Conservation (phyloP, 2,329 filamentous ascomycete species). For the Fragosphaeria purpurea region DNA sequence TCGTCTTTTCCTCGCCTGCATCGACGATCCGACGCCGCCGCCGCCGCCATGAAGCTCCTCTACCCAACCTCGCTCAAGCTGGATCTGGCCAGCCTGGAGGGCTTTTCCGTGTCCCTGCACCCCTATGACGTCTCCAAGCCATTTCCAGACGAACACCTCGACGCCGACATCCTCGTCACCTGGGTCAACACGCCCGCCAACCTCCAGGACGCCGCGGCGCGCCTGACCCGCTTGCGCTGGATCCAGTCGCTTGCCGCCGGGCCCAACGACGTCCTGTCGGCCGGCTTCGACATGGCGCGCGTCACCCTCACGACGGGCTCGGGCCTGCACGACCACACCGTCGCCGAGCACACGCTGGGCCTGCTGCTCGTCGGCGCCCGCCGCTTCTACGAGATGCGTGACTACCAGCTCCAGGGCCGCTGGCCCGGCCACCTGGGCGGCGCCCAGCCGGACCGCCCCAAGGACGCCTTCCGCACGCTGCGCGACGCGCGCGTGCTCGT, state of each 20-base stretch:
- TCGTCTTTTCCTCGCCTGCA: neutral
- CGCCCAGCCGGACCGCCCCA: conserved; percentile 23
- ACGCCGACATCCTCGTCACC: conserved; percentile 36
- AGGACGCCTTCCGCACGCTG: conserved; percentile 33
- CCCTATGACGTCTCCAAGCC: conserved; percentile 27
- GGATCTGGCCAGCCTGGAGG: conserved; percentile 13
- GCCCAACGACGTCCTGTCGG: conserved; percentile 38
- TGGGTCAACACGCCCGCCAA: conserved; percentile 34
- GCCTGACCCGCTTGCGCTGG: conserved; percentile 34
- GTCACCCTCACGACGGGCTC: conserved; percentile 33
- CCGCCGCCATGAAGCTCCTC: conserved; percentile 15
- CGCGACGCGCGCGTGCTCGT: conserved; percentile 32
- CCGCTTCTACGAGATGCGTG: conserved; percentile 34
- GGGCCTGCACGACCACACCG: conserved; percentile 37
- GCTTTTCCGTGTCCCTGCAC: conserved; percentile 18
- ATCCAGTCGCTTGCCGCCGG: conserved; percentile 41
- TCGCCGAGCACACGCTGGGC: conserved; percentile 38
- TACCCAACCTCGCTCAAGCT: conserved; percentile 18
- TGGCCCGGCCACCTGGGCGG: conserved; percentile 38
- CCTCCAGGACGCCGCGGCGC: conserved; percentile 32
- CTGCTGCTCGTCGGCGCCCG: conserved; percentile 28
- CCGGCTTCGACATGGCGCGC: conserved; percentile 31
- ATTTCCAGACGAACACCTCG: conserved; percentile 32
- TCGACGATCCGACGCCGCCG: neutral
- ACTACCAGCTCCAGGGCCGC: conserved; percentile 31